phyloP scores from a whole-genome alignment of 768 basidiomycete genomes.

The Mycena rebaudengoi region DNA sequence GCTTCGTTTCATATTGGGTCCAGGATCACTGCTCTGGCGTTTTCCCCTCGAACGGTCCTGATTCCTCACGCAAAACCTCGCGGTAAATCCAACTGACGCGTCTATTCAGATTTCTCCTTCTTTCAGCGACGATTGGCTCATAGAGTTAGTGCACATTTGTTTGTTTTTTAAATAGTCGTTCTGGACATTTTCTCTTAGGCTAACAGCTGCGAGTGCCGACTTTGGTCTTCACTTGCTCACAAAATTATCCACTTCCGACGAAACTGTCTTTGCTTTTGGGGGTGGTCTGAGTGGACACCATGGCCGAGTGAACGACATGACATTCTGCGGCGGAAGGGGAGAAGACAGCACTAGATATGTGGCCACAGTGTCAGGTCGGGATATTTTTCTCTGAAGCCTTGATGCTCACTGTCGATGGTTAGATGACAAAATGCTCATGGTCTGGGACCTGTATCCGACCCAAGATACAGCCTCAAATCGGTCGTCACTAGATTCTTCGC shows the following conservation, averaged over 20 bases:
- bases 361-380: slow-evolving; percentile 86
- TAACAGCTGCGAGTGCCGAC: slow-evolving; percentile 73
- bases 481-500: slow-evolving; percentile 41
- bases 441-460: slow-evolving; percentile 83
- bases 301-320: slow-evolving; percentile 78
- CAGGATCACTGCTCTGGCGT: slow-evolving; percentile 77
- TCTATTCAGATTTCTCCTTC: slow-evolving; percentile 81
- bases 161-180: neutral
- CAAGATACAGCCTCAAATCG: slow-evolving; percentile 51
- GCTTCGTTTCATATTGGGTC: slow-evolving; percentile 81
- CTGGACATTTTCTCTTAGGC: slow-evolving; percentile 48
- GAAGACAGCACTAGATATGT: slow-evolving; percentile 77
- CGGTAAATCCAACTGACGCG: too few species aligned
- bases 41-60: slow-evolving; percentile 75
- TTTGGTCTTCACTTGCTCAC: slow-evolving; percentile 77
- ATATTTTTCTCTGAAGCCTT: too few species aligned
- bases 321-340: slow-evolving; percentile 79
- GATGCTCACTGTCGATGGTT: slow-evolving; percentile 10
- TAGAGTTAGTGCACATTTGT: slow-evolving; percentile 67
- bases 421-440: slow-evolving; percentile 88
- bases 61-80: too few species aligned
- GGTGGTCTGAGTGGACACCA: slow-evolving; percentile 86
- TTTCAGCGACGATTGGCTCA: slow-evolving; percentile 67
- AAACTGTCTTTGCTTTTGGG: slow-evolving; percentile 74
- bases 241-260: slow-evolving; percentile 55